phyloP scores from a whole-genome alignment of 176 grass and related monocot genomes.

The Oryza meridionalis region DNA sequence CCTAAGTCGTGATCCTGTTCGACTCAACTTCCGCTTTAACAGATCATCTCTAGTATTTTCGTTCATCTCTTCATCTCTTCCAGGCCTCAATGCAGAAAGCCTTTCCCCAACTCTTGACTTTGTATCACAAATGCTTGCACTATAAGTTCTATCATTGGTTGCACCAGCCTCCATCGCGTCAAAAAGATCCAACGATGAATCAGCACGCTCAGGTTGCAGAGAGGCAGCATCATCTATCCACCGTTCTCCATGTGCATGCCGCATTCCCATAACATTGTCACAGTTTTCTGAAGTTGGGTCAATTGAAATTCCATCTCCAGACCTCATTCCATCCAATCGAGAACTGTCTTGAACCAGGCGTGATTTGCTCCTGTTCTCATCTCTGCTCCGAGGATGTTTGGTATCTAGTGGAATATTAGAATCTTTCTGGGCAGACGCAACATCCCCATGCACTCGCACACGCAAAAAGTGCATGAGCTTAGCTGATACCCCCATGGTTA shows the following conservation, averaged over 20 bases:
- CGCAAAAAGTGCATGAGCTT: slow-evolving; percentile 94
- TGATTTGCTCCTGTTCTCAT: slow-evolving; percentile 70
- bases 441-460: slow-evolving; percentile 68
- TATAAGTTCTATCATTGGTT: slow-evolving; percentile 35
- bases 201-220: slow-evolving; percentile 41
- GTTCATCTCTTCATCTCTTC: slow-evolving; percentile 43
- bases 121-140: slow-evolving; percentile 40
- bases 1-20: slow-evolving; percentile 53
- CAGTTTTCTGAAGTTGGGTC: slow-evolving; percentile 43
- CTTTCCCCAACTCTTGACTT: slow-evolving; percentile 49
- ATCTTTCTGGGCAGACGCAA: slow-evolving; percentile 62
- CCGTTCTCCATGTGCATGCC: slow-evolving; percentile 50
- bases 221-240: slow-evolving; percentile 46
- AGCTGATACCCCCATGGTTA: slow-evolving; percentile 76
- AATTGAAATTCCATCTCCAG: slow-evolving; percentile 38
- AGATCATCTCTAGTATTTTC: slow-evolving; percentile 54
- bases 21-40: slow-evolving; percentile 50
- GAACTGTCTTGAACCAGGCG: slow-evolving; percentile 50
- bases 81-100: slow-evolving; percentile 21
- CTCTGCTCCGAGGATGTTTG: slow-evolving; percentile 61
- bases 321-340: slow-evolving; percentile 46
- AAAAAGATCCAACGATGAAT: slow-evolving; percentile 50
- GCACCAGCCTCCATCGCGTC: slow-evolving; percentile 37
- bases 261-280: slow-evolving; percentile 40
- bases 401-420: slow-evolving; percentile 55